phyloP scores from a whole-genome alignment of 139 green algal species.

The Tetradesmus obliquus region DNA sequence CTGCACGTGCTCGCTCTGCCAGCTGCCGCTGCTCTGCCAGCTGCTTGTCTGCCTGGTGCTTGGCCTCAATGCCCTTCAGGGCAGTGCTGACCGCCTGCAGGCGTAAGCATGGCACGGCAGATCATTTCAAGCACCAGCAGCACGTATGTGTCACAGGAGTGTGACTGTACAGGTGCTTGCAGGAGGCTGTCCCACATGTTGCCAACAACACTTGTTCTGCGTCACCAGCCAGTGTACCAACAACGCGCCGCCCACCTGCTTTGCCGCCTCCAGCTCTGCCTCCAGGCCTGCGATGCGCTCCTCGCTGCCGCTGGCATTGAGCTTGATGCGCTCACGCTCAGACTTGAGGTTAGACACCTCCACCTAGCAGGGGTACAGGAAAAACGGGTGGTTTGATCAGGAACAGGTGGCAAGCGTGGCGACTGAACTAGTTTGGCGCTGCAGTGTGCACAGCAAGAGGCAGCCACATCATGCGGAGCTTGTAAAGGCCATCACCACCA shows the following conservation, averaged over 20 bases:
- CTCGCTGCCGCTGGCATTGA: neutral
- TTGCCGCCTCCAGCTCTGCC: slow-evolving; percentile 39
- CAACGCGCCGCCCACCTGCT: slow-evolving; percentile 12
- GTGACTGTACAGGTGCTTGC: neutral
- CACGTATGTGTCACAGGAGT: neutral
- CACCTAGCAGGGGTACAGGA: neutral
- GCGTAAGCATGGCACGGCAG: neutral
- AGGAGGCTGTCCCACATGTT: neutral
- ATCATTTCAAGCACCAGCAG: neutral
- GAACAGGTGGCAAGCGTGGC: neutral
- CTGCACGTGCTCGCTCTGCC: neutral
- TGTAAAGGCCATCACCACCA: too few species aligned
- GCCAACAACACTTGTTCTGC: too few species aligned
- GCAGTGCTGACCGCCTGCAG: slow-evolving; percentile 22
- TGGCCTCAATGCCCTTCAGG: slow-evolving; percentile 28
- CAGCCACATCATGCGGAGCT: neutral
- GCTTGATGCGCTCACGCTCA: slow-evolving; percentile 25
- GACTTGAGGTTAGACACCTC: slow-evolving; percentile 36
- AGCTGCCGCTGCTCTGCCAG: slow-evolving; percentile 24
- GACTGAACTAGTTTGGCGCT: neutral
- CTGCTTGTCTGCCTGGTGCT: slow-evolving; percentile 20
- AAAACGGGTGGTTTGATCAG: neutral
- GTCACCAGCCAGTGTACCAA: too few species aligned
- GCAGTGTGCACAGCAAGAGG: neutral
- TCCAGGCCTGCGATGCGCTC: slow-evolving; percentile 10